Percentiles rank a stretch among this genome's conserved stretches.
Evolutionary conservation across 805 yeast genomes (phyloP).

Genomic region (Myxozyma neglecta): DNA sequence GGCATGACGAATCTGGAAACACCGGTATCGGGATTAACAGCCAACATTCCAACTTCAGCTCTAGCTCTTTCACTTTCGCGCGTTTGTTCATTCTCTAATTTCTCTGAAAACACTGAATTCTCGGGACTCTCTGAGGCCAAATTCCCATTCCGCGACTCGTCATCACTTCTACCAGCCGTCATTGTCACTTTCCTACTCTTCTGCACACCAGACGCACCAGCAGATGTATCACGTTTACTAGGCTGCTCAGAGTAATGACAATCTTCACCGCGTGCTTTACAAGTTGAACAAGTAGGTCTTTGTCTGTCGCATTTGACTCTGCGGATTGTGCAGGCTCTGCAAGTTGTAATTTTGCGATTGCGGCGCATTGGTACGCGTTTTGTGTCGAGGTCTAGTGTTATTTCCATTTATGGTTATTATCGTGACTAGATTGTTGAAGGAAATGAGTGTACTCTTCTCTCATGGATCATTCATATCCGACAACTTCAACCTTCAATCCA

Average conservation of each 20-base stretch:
- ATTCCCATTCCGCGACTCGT: neutral
- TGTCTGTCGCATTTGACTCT: conserved; percentile 12
- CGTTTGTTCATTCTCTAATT: neutral
- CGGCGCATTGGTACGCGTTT: neutral
- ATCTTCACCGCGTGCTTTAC: neutral
- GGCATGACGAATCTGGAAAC: neutral
- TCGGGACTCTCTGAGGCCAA: neutral
- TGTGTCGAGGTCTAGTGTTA: neutral
- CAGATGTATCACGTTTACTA: neutral
- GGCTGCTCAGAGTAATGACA: conserved; percentile 4
- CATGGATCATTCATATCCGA: neutral
- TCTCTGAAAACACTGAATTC: neutral
- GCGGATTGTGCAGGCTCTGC: conserved; percentile 8
- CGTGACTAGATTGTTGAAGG: too few relatives aligned
- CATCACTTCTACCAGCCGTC: neutral
- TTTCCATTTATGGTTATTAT: conserved; percentile 1
- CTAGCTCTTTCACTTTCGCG: neutral
- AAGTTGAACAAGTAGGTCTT: conserved; percentile 4
- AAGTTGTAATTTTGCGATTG: conserved; percentile 6
- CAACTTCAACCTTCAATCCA: neutral
- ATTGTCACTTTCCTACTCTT: neutral
- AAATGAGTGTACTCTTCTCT: neutral
- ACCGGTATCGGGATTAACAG: conserved; percentile 7
- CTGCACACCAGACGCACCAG: neutral
- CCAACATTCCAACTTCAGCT: neutral